phyloP scores from a whole-genome alignment of 1,284 basidiomycete species.

The Sanghuangporus baumii region DNA sequence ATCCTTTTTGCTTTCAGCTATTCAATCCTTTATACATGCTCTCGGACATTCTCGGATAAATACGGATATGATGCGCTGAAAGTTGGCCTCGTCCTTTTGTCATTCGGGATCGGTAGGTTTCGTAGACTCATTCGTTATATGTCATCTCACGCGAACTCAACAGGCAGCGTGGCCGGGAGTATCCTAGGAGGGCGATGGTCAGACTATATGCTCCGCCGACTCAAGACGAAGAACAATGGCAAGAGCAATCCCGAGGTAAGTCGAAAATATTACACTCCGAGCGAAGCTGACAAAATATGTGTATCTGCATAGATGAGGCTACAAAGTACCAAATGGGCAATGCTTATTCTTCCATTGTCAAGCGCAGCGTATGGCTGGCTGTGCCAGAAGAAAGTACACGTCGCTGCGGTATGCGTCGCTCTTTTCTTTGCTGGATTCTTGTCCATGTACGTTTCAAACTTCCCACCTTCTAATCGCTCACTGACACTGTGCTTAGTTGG shows the following conservation, averaged over 20 bases:
- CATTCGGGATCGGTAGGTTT: conserved; percentile 62
- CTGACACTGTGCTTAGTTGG: conserved; percentile 39
- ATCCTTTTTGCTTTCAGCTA: conserved; percentile 73
- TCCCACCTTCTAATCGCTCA: not conserved
- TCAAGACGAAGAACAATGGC: conserved; percentile 59
- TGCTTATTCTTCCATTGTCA: conserved; percentile 50
- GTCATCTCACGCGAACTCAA: not conserved
- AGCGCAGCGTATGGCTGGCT: conserved; percentile 77
- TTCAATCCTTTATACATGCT: conserved; percentile 64
- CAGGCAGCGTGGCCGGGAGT: conserved; percentile 65
- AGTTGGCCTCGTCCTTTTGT: conserved; percentile 71
- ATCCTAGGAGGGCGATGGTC: conserved; percentile 75
- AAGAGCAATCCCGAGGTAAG: conserved; percentile 61
- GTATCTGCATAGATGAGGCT: conserved; percentile 59
- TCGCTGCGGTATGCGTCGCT: conserved; percentile 58
- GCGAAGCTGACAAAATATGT: not conserved
- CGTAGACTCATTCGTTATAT: conserved; percentile 4
- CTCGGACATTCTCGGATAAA: conserved; percentile 55
- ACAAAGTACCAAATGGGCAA: conserved; percentile 51
- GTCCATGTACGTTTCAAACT: conserved; percentile 46
- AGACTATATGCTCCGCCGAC: conserved; percentile 52
- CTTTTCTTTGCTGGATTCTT: conserved; percentile 66
- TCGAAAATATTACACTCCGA: not conserved
- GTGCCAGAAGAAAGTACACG: conserved; percentile 53
- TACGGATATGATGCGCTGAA: conserved; percentile 70